phyloP scores from a whole-genome alignment of 768 basidiomycete species.

The Mycena sanguinolenta region DNA sequence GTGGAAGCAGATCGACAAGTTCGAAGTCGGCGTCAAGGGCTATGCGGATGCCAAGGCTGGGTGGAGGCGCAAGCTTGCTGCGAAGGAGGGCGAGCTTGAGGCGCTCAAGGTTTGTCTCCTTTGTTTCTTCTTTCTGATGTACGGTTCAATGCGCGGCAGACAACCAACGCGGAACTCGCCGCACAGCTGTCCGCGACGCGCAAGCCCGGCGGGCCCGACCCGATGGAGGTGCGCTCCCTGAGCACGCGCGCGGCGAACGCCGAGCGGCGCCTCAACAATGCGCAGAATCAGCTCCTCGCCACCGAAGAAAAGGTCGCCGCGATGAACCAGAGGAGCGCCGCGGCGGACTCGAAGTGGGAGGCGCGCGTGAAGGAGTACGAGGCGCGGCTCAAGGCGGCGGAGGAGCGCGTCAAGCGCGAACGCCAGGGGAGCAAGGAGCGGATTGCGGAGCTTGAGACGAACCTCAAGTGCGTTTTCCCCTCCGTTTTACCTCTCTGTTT shows the following conservation, averaged over 20 bases:
- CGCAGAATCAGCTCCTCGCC: conserved; percentile 85
- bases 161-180: conserved; percentile 80
- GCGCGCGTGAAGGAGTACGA: conserved; percentile 96
- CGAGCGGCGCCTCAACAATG: conserved; percentile 88
- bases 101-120: conserved; percentile 76
- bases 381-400: conserved; percentile 80
- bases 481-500: conserved; percentile 8
- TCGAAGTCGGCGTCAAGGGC: conserved; percentile 87
- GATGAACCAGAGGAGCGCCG: conserved; percentile 78
- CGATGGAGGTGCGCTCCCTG: conserved; percentile 79
- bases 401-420: conserved; percentile 94
- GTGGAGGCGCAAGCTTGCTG: conserved; percentile 86
- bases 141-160: conserved; percentile 52
- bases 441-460: conserved; percentile 76
- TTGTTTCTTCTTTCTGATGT: background rate
- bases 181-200: conserved; percentile 75
- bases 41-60: conserved; percentile 84
- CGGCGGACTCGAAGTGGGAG: conserved; percentile 92
- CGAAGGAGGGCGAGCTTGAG: conserved; percentile 92
- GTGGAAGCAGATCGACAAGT: conserved; percentile 94
- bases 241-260: conserved; percentile 84
- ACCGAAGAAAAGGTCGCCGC: conserved; percentile 88
- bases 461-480: conserved; percentile 71
- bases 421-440: conserved; percentile 94
- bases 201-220: conserved; percentile 69